Base-by-base conservation (phyloP, 805 yeast genomes). In the Blastobotrys peoriensis region DNA sequence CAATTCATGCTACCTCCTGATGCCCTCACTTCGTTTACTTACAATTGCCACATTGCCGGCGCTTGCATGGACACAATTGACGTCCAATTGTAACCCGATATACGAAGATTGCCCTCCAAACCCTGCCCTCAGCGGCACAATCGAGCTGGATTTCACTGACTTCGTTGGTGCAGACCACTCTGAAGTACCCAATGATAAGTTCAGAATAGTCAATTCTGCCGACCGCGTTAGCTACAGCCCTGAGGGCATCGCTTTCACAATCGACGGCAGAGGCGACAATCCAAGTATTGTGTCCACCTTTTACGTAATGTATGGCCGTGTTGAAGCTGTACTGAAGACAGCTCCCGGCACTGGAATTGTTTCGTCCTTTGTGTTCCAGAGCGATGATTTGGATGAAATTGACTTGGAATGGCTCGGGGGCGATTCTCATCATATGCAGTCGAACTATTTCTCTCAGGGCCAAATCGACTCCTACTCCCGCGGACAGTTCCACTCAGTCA, bases 351-450 rank as follows among this genome's bases (percentile, higher is more conserved):
- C 63, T 16, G 96, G 96, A 50, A 73, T 89, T 34, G 78, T 87
- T 10, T 83, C 96, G 0, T 81, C 93, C 2, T 78, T 88, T 53
- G 86, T 81, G 52, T 70, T 88, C 44, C 94, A 86, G 59, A 70
- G 76, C 55, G 96, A 89, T 61, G 95, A 83, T 57, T 69, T 82
- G 51, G 97, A 89, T 64, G 97, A 89, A 65, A 79, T 89, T 38
- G 97, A 89, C 65, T 59, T 84, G 40, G 96, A 89, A 63, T 83
- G 93, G 81, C 70, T 84, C 37, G 96, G 96, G 16, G 79, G 85
- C 39, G 95, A 88, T 59, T 69, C 70, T 20, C 71, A 76, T 35
- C 81, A 86, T 60, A 78, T 83, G 54, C 94, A 86, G 65, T 71
- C 88, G 20, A 67, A 66, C 54, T 89, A 65, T 63, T 88, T 86